These are phyloP conservation scores for Cyclotella baltica DNA, from an alignment of 108 stramenopile species.

Conservation along the genomic window DNA sequence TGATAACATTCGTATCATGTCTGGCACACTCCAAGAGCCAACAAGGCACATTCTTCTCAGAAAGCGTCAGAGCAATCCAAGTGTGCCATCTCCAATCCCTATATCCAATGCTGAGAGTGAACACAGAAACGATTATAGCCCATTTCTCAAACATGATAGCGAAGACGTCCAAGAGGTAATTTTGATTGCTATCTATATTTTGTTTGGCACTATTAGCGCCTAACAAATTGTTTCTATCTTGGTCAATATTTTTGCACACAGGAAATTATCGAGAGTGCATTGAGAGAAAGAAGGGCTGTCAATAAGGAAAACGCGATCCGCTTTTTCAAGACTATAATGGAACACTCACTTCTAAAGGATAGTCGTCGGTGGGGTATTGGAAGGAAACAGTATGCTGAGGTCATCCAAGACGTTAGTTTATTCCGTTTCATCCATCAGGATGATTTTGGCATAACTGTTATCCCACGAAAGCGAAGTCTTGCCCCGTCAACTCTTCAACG, in stretches of 20 bases:
- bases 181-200: neutral
- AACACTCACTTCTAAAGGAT: constrained; percentile 9
- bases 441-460: constrained; percentile 18
- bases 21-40: constrained; percentile 29
- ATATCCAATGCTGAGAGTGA: constrained; percentile 15
- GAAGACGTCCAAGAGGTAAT: constrained; percentile 27
- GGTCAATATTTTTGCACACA: no score
- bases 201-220: neutral
- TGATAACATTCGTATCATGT: neutral
- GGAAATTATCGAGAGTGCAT: constrained; percentile 20
- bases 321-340: constrained; percentile 31
- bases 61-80: constrained; percentile 17
- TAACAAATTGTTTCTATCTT: neutral
- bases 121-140: constrained; percentile 12
- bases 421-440: constrained; percentile 25
- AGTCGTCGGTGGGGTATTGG: neutral
- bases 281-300: constrained; percentile 34
- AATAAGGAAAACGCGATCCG: constrained; percentile 23
- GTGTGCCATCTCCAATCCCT: constrained; percentile 36
- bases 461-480: constrained; percentile 33
- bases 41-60: constrained; percentile 36
- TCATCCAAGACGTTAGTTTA: constrained; percentile 40
- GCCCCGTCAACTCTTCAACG: constrained; percentile 18
- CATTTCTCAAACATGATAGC: constrained; percentile 14
- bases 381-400: constrained; percentile 36